Evolutionary conservation across 495 filamentous ascomycete species (phyloP).

Genomic region (Cryomyces minteri): DNA sequence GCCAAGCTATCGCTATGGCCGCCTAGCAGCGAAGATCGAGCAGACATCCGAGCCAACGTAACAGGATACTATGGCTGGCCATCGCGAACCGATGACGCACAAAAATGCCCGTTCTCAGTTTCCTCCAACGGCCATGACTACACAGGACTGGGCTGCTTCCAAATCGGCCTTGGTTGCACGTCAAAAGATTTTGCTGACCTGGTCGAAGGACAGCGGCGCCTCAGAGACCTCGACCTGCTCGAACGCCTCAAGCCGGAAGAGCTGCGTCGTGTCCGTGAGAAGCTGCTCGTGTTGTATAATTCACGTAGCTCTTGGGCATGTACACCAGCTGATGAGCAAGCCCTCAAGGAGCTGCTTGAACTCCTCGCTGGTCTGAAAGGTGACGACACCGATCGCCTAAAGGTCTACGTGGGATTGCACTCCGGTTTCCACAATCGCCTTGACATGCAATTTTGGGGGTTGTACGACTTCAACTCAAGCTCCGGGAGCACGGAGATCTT

Average conservation of each 20-base stretch:
- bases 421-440: conserved; percentile 32
- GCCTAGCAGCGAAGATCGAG: no score
- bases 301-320: background rate
- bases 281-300: conserved; percentile 2
- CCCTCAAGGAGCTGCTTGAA: conserved; percentile 6
- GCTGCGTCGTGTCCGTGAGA: conserved; percentile 4
- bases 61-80: no score
- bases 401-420: conserved; percentile 29
- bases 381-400: no score
- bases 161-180: conserved; percentile 30
- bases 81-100: no score
- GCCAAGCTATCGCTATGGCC: no score
- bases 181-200: conserved; percentile 28
- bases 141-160: conserved; percentile 34
- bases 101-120: conserved; percentile 32
- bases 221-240: conserved; percentile 28
- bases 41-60: no score
- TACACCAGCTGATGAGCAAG: background rate
- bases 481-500: conserved; percentile 26
- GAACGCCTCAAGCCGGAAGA: conserved; percentile 23
- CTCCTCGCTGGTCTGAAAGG: no score
- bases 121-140: conserved; percentile 28
- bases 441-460: conserved; percentile 34
- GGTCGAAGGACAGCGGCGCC: conserved; percentile 28
- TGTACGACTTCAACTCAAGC: conserved; percentile 28